These are phyloP conservation scores for Cercospora canescens DNA, from an alignment of 2,329 filamentous ascomycete species.

Conservation along the genomic window DNA sequence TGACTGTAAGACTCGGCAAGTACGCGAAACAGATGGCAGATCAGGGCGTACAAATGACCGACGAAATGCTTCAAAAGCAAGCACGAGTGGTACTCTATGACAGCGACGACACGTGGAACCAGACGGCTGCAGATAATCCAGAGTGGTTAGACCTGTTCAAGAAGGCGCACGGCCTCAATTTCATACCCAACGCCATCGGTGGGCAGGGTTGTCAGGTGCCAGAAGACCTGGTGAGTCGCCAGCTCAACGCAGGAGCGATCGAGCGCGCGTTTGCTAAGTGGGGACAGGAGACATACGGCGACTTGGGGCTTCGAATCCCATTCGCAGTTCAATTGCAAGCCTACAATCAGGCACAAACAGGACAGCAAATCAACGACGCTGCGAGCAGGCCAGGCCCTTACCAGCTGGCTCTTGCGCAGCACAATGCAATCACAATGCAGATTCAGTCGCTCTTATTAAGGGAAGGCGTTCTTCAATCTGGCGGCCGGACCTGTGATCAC, in stretches of 20 bases:
- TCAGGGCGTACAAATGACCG: slow-evolving; percentile 45
- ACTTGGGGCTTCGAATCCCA: slow-evolving; percentile 38
- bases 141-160: slow-evolving; percentile 54
- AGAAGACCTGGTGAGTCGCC: slow-evolving; percentile 31
- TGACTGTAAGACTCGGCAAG: slow-evolving; percentile 48
- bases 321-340: slow-evolving; percentile 35
- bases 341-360: slow-evolving; percentile 29
- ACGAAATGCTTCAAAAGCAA: slow-evolving; percentile 51
- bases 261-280: slow-evolving; percentile 7
- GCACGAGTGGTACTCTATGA: slow-evolving; percentile 51
- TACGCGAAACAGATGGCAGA: slow-evolving; percentile 44
- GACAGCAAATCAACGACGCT: slow-evolving; percentile 13
- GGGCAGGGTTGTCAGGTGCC: slow-evolving; percentile 34
- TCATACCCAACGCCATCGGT: slow-evolving; percentile 35
- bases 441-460: slow-evolving; percentile 25
- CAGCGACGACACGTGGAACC: slow-evolving; percentile 50
- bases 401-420: slow-evolving; percentile 12
- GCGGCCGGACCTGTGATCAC: slow-evolving; percentile 27
- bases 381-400: slow-evolving; percentile 19
- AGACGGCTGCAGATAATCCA: slow-evolving; percentile 42
- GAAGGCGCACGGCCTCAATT: slow-evolving; percentile 48
- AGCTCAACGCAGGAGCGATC: neutral
- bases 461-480: slow-evolving; percentile 26
- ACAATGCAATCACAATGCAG: slow-evolving; percentile 18
- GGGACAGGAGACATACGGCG: slow-evolving; percentile 33